phyloP scores from a whole-genome alignment of 805 yeast species.

The Cyberlindnera galapagoensis region DNA sequence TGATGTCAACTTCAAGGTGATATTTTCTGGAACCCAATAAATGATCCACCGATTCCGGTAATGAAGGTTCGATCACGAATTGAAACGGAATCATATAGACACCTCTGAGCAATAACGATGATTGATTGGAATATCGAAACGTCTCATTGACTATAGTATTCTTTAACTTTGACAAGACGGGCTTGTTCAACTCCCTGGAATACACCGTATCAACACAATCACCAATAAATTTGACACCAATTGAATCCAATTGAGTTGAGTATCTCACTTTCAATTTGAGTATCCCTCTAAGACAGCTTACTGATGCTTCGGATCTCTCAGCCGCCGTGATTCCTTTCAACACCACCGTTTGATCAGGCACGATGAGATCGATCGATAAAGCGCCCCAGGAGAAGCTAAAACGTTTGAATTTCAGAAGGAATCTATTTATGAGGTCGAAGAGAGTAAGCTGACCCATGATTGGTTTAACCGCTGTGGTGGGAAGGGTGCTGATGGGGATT shows the following conservation, averaged over 20 bases:
- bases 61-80: conserved; percentile 14
- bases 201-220: conserved; percentile 7
- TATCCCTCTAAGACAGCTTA: conserved; percentile 11
- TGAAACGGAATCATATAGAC: conserved; percentile 19
- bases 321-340: conserved; percentile 15
- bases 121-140: conserved; percentile 5
- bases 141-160: conserved; percentile 11
- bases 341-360: conserved; percentile 10
- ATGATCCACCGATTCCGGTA: conserved; percentile 14
- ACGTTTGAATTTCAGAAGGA: too few relatives aligned
- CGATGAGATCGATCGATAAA: conserved; percentile 5
- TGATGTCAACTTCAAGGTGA: conserved; percentile 9
- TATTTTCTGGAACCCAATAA: conserved; percentile 14
- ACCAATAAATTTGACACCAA: conserved; percentile 15
- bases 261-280: conserved; percentile 8
- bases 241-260: conserved; percentile 5
- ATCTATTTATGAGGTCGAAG: too few relatives aligned
- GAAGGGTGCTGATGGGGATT: too few relatives aligned
- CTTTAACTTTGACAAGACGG: conserved; percentile 4
- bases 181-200: background rate
- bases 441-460: too few relatives aligned
- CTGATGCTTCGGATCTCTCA: conserved; percentile 12
- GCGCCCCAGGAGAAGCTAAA: conserved; percentile 5
- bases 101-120: conserved; percentile 10
- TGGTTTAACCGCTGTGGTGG: too few relatives aligned